Percentiles rank a stretch among this genome's conserved stretches.
Conservation (phyloP, 352 stramenopile species). For the Pythium phragmiticola region DNA sequence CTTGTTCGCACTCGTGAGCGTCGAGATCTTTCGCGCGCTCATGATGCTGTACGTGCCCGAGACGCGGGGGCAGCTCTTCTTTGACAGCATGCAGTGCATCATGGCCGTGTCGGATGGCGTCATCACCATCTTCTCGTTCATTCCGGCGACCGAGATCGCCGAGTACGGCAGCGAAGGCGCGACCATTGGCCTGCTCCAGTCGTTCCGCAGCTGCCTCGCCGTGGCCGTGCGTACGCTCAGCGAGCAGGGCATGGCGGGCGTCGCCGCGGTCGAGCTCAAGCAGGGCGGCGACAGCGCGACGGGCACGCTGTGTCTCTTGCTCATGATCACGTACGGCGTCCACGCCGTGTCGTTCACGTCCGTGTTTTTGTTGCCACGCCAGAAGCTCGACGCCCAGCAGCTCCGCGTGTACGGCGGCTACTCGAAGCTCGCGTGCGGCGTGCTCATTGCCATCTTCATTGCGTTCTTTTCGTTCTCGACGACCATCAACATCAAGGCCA, state of each 20-base stretch:
- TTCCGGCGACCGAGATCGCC: slow-evolving; percentile 62
- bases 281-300: not conserved
- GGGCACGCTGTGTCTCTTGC: slow-evolving; percentile 31
- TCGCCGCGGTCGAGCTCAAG: slow-evolving; percentile 24
- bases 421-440: slow-evolving; percentile 28
- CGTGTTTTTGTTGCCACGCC: slow-evolving; percentile 40
- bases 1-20: slow-evolving; percentile 41
- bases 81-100: slow-evolving; percentile 49
- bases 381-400: slow-evolving; percentile 37
- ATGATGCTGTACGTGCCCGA: slow-evolving; percentile 56
- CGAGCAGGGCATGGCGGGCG: slow-evolving; percentile 39
- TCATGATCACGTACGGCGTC: slow-evolving; percentile 60
- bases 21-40: slow-evolving; percentile 57
- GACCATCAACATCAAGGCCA: slow-evolving; percentile 29
- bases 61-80: slow-evolving; percentile 37
- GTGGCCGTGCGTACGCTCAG: slow-evolving; percentile 57
- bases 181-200: slow-evolving; percentile 61
- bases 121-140: slow-evolving; percentile 70
- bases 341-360: slow-evolving; percentile 53
- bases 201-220: slow-evolving; percentile 58
- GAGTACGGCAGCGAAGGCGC: slow-evolving; percentile 70
- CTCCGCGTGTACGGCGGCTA: slow-evolving; percentile 33
- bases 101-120: slow-evolving; percentile 58
- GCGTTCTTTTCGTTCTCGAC: slow-evolving; percentile 30
- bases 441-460: slow-evolving; percentile 27